phyloP scores from a whole-genome alignment of 2,329 filamentous ascomycete genomes.

The Colletotrichum noveboracense region DNA sequence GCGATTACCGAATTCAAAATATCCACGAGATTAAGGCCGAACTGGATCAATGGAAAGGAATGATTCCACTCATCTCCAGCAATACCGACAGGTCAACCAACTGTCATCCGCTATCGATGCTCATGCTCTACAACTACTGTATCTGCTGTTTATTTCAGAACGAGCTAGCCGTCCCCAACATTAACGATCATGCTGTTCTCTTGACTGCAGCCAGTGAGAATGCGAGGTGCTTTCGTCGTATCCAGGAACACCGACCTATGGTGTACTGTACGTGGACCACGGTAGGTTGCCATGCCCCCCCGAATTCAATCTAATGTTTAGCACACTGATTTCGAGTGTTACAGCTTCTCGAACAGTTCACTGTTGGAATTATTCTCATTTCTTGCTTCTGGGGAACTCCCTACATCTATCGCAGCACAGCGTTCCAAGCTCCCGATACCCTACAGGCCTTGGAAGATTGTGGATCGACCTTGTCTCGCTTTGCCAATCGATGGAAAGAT shows the following conservation, averaged over 20 bases:
- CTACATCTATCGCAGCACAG: neutral
- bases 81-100: neutral
- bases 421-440: neutral
- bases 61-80: neutral
- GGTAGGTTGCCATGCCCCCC: neutral
- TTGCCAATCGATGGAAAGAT: neutral
- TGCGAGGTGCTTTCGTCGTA: neutral
- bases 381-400: neutral
- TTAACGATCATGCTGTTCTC: neutral
- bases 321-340: fast-evolving
- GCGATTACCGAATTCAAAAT: neutral
- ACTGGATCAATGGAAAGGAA: neutral
- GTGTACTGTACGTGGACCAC: neutral
- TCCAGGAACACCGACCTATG: neutral
- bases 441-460: neutral
- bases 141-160: neutral
- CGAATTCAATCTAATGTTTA: neutral
- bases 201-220: neutral
- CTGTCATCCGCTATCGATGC: neutral
- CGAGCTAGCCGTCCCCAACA: neutral
- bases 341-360: neutral
- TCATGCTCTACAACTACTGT: neutral
- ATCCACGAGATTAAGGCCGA: neutral
- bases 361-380: neutral
- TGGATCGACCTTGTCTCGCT: neutral